phyloP scores from a whole-genome alignment of 164 flowering plant species.

The Vitis rupestris region DNA sequence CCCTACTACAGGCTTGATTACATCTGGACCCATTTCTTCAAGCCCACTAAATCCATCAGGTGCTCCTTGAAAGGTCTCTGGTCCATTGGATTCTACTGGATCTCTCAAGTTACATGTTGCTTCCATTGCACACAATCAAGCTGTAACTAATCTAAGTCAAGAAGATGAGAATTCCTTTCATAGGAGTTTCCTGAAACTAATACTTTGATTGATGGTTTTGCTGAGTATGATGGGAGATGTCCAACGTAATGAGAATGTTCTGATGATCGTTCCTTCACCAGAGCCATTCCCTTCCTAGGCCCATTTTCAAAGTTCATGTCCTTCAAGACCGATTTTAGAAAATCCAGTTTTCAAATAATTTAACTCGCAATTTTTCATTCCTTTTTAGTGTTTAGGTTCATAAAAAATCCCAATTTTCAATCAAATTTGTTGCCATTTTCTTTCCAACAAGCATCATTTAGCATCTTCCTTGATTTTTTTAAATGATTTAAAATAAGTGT shows the following conservation, averaged over 20 bases:
- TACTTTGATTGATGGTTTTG: slow-evolving; percentile 70
- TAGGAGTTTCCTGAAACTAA: slow-evolving; percentile 65
- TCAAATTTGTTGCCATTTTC: no score
- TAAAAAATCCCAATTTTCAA: no score
- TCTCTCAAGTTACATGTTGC: slow-evolving; percentile 57
- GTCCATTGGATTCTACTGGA: slow-evolving; percentile 69
- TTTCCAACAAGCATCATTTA: no score
- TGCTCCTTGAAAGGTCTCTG: slow-evolving; percentile 81
- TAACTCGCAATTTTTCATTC: no score
- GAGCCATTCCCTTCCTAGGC: slow-evolving; percentile 48
- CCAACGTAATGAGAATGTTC: slow-evolving; percentile 76
- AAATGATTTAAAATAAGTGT: no score
- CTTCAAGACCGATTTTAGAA: no score
- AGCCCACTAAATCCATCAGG: slow-evolving; percentile 88
- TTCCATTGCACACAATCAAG: slow-evolving; percentile 70
- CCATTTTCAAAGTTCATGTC: no score
- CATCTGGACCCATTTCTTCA: slow-evolving; percentile 89
- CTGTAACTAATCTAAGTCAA: slow-evolving; percentile 75
- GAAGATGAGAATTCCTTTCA: slow-evolving; percentile 78
- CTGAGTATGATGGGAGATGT: slow-evolving; percentile 90
- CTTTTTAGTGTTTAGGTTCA: no score
- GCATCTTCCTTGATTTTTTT: no score
- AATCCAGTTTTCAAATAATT: no score
- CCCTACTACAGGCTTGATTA: slow-evolving; percentile 88
- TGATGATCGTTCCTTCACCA: slow-evolving; percentile 85